These are phyloP conservation scores for Prunus mume DNA, from an alignment of 306 rosid genomes.

Conservation along the genomic window DNA sequence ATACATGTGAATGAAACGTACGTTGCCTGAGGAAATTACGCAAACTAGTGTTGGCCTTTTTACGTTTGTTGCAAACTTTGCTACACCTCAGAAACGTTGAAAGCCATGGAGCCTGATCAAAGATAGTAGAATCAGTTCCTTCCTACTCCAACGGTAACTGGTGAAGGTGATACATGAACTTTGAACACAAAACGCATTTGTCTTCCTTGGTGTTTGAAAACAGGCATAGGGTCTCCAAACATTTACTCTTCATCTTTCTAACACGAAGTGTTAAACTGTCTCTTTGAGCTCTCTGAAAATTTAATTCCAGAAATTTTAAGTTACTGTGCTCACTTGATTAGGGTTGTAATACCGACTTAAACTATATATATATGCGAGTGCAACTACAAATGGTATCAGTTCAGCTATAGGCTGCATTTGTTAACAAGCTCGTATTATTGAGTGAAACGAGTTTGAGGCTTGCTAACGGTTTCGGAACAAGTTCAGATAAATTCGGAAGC, in stretches of 20 bases:
- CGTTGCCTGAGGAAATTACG: conserved; percentile 15
- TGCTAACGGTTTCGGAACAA: too few species aligned
- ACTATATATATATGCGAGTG: too few species aligned
- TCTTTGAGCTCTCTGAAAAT: too few species aligned
- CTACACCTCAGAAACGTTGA: conserved; percentile 14
- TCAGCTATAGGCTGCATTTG: too few species aligned
- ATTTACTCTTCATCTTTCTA: too few species aligned
- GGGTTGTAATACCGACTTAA: too few species aligned
- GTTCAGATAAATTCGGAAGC: too few species aligned
- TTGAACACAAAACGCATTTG: background rate
- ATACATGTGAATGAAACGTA: conserved; percentile 51
- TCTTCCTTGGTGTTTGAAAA: conserved; percentile 5
- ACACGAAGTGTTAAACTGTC: too few species aligned
- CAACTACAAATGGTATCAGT: too few species aligned
- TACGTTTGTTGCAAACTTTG: conserved; percentile 1
- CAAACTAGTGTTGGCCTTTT: conserved; percentile 17
- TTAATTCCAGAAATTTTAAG: too few species aligned
- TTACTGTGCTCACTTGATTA: too few species aligned
- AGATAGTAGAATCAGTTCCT: background rate
- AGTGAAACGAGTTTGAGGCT: too few species aligned
- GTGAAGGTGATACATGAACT: background rate
- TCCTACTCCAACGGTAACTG: background rate
- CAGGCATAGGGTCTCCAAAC: background rate
- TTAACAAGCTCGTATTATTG: background rate
- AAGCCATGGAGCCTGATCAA: conserved; percentile 15